A percentile compares a stretch with the other conserved stretches of the same genome.
phyloP scores from a whole-genome alignment of 129 eudicot species.

The Ambrosia trifida region DNA sequence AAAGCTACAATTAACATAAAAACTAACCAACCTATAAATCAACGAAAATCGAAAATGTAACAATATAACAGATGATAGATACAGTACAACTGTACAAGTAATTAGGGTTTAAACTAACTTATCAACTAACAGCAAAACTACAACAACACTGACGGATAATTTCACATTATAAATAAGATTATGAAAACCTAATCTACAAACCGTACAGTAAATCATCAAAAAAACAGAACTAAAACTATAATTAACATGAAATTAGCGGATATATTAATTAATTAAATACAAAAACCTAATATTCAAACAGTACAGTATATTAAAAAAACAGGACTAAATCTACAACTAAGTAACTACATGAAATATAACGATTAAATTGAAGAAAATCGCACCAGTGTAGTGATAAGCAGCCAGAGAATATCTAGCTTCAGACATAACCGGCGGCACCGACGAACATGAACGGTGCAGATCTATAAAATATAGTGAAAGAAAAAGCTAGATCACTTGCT shows the following conservation, averaged over 20 bases:
- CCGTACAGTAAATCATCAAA: background rate
- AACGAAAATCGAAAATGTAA: too few relatives aligned
- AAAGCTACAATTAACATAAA: too few relatives aligned
- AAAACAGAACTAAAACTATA: background rate
- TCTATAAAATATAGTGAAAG: conserved; percentile 36
- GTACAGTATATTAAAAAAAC: background rate
- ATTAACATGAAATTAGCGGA: background rate
- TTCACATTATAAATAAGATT: background rate
- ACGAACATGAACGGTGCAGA: conserved; percentile 40
- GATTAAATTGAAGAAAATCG: conserved; percentile 9
- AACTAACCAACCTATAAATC: too few relatives aligned
- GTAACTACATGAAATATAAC: background rate
- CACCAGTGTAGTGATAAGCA: conserved; percentile 34
- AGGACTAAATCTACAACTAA: background rate
- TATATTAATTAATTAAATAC: too few relatives aligned
- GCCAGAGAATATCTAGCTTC: conserved; percentile 20
- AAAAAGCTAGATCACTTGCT: conserved; percentile 36
- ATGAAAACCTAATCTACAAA: conserved; percentile 11
- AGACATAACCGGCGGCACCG: conserved; percentile 45
- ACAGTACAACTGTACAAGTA: background rate
- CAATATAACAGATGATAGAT: background rate
- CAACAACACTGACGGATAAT: background rate
- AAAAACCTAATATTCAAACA: conserved; percentile 11
- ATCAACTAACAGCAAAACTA: conserved; percentile 20
- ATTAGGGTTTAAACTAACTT: conserved; percentile 25